Conservation (phyloP, 257 asterid genomes). For the Lithospermum erythrorhizon region DNA sequence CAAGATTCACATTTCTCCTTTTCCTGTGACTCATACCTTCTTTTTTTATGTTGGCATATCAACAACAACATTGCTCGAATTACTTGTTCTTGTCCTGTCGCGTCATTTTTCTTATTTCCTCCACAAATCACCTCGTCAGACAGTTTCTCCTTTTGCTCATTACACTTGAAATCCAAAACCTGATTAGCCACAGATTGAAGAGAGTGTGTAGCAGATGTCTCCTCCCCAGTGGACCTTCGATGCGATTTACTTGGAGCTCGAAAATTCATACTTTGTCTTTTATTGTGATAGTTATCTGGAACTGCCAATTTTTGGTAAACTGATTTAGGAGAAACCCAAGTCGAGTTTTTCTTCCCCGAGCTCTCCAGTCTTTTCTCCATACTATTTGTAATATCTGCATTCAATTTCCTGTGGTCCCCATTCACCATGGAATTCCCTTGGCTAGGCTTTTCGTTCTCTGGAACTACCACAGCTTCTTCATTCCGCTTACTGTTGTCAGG, state of each 20-base stretch:
- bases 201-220: conserved; percentile 33
- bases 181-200: conserved; percentile 23
- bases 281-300: conserved; percentile 27
- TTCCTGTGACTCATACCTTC: conserved; percentile 25
- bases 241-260: conserved; percentile 17
- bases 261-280: conserved; percentile 28
- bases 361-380: conserved; percentile 26
- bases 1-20: conserved; percentile 19
- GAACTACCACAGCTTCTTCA: conserved; percentile 17
- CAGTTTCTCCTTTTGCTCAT: conserved; percentile 17
- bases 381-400: conserved; percentile 15
- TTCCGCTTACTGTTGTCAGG: conserved; percentile 19
- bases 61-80: conserved; percentile 23
- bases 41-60: conserved; percentile 30
- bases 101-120: conserved; percentile 23
- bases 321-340: conserved; percentile 54
- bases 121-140: conserved; percentile 11
- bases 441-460: conserved; percentile 24
- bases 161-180: conserved; percentile 19
- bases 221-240: conserved; percentile 25
- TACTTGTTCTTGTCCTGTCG: conserved; percentile 25
- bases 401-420: conserved; percentile 12
- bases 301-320: conserved; percentile 25
- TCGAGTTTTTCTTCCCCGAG: conserved; percentile 34
- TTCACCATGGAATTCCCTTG: conserved; percentile 23